A percentile compares a stretch with the other conserved stretches of the same genome.
Evolutionary conservation across 1,139 yeast genomes (phyloP).

Genomic region (Kazachstania sp.): DNA sequence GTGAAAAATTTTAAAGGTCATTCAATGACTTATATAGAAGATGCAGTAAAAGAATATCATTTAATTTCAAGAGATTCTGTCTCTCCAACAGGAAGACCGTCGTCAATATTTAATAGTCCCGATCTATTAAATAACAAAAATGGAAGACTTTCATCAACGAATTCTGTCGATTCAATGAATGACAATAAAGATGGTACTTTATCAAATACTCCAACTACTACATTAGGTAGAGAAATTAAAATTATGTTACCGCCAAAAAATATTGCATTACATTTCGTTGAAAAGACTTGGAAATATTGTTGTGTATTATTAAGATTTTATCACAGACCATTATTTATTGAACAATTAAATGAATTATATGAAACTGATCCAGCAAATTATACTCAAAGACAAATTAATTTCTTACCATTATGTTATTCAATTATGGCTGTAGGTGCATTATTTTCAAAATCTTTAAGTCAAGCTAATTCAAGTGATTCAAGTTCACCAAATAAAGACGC

Average conservation of each 20-base stretch:
- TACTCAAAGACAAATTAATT: slow-evolving; percentile 61
- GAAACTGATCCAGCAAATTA: slow-evolving; percentile 59
- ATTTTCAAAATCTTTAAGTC: slow-evolving; percentile 38
- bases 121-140: background rate
- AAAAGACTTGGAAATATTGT: slow-evolving; percentile 80
- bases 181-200: slow-evolving; percentile 1
- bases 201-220: slow-evolving; percentile 6
- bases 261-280: slow-evolving; percentile 63
- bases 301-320: slow-evolving; percentile 80
- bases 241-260: slow-evolving; percentile 72
- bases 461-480: slow-evolving; percentile 39
- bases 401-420: slow-evolving; percentile 64
- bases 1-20: slow-evolving; percentile 17
- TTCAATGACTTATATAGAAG: slow-evolving; percentile 14
- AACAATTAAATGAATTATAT: slow-evolving; percentile 51
- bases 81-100: slow-evolving; percentile 1
- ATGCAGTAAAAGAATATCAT: slow-evolving; percentile 22
- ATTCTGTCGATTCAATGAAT: background rate
- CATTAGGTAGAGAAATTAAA: slow-evolving; percentile 45
- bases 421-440: slow-evolving; percentile 72
- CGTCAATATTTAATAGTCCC: slow-evolving; percentile 5
- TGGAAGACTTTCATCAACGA: background rate
- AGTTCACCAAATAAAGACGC: slow-evolving; percentile 18
- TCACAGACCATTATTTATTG: slow-evolving; percentile 72
- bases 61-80: slow-evolving; percentile 11